These are phyloP conservation scores for Isabelozyma heimii DNA, from an alignment of 805 yeast genomes.

Conservation along the genomic window DNA sequence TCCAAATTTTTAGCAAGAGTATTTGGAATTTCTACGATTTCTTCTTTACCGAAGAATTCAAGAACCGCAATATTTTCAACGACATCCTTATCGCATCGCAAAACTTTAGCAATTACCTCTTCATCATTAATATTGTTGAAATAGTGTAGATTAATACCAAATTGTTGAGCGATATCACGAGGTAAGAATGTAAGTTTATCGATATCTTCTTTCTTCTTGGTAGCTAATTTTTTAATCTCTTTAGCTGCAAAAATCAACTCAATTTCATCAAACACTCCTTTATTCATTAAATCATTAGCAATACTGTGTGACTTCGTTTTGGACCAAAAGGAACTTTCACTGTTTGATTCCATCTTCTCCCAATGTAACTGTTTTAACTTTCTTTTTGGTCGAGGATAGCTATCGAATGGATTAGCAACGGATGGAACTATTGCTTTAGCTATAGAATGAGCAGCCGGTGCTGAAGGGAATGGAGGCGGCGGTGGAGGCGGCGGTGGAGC, in stretches of 20 bases:
- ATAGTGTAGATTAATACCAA: conserved; percentile 73
- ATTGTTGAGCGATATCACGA: conserved; percentile 73
- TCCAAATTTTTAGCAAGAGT: conserved; percentile 54
- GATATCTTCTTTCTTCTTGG: conserved; percentile 39
- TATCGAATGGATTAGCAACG: conserved; percentile 32
- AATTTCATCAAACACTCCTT: conserved; percentile 65
- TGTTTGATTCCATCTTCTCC: conserved; percentile 61
- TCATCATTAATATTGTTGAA: conserved; percentile 53
- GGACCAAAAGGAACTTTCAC: conserved; percentile 63
- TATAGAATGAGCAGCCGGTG: conserved; percentile 1
- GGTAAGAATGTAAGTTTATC: conserved; percentile 57
- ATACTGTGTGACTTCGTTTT: conserved; percentile 39
- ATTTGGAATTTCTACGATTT: conserved; percentile 56
- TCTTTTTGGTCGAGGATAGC: conserved; percentile 54
- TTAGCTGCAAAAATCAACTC: conserved; percentile 60
- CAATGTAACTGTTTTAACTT: conserved; percentile 78
- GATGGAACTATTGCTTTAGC: conserved; percentile 10
- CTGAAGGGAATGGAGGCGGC: conserved; percentile 26
- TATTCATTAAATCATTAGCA: conserved; percentile 48
- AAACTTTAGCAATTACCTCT: conserved; percentile 52
- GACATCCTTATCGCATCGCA: conserved; percentile 58
- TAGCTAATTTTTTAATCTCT: conserved; percentile 45
- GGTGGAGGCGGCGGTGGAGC: conserved; percentile 21
- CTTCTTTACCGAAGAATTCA: conserved; percentile 71
- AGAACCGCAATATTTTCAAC: conserved; percentile 54